Base-by-base conservation (phyloP, 1,284 basidiomycete species). In the Leccinum ponderosum region DNA sequence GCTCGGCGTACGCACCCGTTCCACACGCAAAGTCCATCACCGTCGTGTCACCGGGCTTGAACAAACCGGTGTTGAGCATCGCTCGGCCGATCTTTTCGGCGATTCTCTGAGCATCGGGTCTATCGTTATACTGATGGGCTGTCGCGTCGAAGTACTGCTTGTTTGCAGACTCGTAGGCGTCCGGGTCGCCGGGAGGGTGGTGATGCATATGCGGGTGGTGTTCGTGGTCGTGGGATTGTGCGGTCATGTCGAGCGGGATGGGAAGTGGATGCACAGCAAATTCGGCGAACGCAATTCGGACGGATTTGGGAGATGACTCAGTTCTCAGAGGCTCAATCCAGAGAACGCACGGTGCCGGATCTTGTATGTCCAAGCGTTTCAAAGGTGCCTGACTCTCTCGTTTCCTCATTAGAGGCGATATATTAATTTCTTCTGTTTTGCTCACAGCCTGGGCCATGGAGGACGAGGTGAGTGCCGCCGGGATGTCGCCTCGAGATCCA, bases 1-100 rank as follows among this genome's bases (percentile, higher is more conserved):
- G 6, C 6, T 4, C 12, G 47, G 8, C 17, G 20, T 15, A 14
- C 79, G 51, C 59, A 85, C 89, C 89, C 53, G 81, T 80, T 12
- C 89, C 87, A 68, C 88, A 91, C 2, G 89, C 90, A 67, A 83
- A 91, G 67, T 91, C 90, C 75, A 92, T 76, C 6, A 88, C 77
- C 0, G 72, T 75, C 0, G 89, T 90, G 12, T 68, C 66, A 4
- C 85, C 81, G 57, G 83, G 80, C 61, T 84, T 77, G 67, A 90
- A 87, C 0, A 78, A 68, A 66, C 83, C 83, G 1, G 72, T 75
- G 6, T 75, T 68, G 15, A 76, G 71, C 63, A 89, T 80, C 1
- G 79, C 81, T 6, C 60, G 64, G 1, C 75, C 76, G 9, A 83
- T 69, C 56, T 77, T 79, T 15, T 68, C 68, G 1, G 76, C 70